Percentiles rank a stretch among this genome's conserved stretches.
phyloP scores from a whole-genome alignment of 352 stramenopile species.

The Pythium aphanidermatum region DNA sequence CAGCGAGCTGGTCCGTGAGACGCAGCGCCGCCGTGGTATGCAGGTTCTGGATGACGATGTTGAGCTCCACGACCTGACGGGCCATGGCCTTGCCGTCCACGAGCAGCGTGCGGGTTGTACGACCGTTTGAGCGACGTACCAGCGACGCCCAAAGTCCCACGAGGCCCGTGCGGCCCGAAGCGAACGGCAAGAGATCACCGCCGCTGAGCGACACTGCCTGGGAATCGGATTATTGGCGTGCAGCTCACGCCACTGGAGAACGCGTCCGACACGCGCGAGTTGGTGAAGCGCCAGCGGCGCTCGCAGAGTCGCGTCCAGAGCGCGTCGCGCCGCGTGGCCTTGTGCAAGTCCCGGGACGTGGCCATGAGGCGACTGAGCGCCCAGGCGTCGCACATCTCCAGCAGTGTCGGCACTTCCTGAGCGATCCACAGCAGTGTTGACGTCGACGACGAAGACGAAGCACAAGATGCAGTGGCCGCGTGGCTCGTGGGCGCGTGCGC shows the following conservation, averaged over 20 bases:
- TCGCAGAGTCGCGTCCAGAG: constrained; percentile 33
- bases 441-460: too few relatives aligned
- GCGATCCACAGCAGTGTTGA: constrained; percentile 29
- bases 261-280: background rate
- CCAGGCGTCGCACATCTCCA: constrained; percentile 50
- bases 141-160: constrained; percentile 39
- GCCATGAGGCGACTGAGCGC: constrained; percentile 29
- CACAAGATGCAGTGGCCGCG: too few relatives aligned
- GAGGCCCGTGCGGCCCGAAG: constrained; percentile 19
- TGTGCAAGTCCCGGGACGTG: constrained; percentile 25
- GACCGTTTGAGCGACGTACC: constrained; percentile 45
- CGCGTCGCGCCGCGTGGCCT: constrained; percentile 11
- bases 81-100: constrained; percentile 33
- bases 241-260: constrained; percentile 28
- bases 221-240: constrained; percentile 35
- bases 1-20: constrained; percentile 30
- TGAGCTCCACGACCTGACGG: constrained; percentile 52
- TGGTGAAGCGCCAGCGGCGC: constrained; percentile 25
- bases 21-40: constrained; percentile 13
- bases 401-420: constrained; percentile 33
- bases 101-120: constrained; percentile 46
- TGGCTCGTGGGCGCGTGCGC: background rate
- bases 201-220: constrained; percentile 15
- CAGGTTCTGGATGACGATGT: constrained; percentile 50
- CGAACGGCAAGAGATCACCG: constrained; percentile 27